A percentile compares a stretch with the other conserved stretches of the same genome.
These are phyloP conservation scores for Fraxinus baroniana DNA, from an alignment of 305 asterid species.

Conservation along the genomic window DNA sequence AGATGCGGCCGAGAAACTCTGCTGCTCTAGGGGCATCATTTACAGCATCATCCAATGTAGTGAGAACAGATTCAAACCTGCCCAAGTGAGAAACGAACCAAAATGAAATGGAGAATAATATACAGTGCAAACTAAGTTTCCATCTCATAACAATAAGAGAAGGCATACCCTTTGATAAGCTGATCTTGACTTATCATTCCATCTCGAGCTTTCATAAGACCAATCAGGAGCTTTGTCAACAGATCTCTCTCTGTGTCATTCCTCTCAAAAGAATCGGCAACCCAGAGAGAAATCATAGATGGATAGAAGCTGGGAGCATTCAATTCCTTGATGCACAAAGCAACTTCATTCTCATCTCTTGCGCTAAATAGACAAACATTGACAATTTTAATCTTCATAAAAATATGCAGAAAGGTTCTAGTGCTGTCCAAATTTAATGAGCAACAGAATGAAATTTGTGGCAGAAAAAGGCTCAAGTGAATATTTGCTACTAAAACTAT, in stretches of 20 bases:
- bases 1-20: slow-evolving; percentile 50
- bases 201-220: slow-evolving; percentile 41
- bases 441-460: background rate
- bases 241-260: slow-evolving; percentile 58
- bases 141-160: background rate
- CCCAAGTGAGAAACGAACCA: background rate
- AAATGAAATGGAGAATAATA: background rate
- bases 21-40: slow-evolving; percentile 74
- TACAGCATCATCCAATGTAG: slow-evolving; percentile 55
- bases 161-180: slow-evolving; percentile 55
- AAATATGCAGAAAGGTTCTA: background rate
- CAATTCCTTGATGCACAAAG: slow-evolving; percentile 59
- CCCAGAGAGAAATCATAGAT: slow-evolving; percentile 56
- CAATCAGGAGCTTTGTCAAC: slow-evolving; percentile 55
- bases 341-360: slow-evolving; percentile 60
- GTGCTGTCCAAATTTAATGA: background rate
- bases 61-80: slow-evolving; percentile 64
- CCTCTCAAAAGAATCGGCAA: slow-evolving; percentile 63
- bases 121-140: background rate
- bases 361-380: slow-evolving; percentile 37
- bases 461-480: background rate
- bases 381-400: slow-evolving; percentile 8
- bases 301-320: slow-evolving; percentile 57
- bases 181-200: slow-evolving; percentile 40
- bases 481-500: background rate